These are phyloP conservation scores for Citrus hindsii DNA, from an alignment of 345 rosid genomes.

Conservation along the genomic window DNA sequence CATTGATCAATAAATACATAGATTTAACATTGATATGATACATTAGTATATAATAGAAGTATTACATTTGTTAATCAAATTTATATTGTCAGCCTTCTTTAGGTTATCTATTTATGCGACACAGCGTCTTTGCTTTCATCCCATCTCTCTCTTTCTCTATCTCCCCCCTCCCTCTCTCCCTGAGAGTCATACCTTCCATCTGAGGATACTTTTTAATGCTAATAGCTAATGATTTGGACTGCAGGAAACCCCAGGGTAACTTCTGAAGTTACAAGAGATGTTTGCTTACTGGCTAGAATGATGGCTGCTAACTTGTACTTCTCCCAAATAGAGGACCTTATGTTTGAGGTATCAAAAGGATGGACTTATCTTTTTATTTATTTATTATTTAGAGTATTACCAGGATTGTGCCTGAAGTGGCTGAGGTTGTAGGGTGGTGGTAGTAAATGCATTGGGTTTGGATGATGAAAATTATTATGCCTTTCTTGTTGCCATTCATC, in stretches of 20 bases:
- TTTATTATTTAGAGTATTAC: not conserved
- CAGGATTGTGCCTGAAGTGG: not conserved
- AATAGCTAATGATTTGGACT: slow-evolving; percentile 7
- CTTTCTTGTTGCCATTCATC: slow-evolving; percentile 3
- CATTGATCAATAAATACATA: too few relatives aligned
- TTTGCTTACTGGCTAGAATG: slow-evolving; percentile 95
- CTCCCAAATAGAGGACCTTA: slow-evolving; percentile 96
- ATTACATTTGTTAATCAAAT: not conserved
- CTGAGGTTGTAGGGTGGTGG: not conserved
- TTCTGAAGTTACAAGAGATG: slow-evolving; percentile 98
- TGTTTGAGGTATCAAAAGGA: slow-evolving; percentile 79
- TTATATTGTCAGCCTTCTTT: not conserved
- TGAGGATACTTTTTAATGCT: not conserved
- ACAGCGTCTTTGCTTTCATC: not conserved
- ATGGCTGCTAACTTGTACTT: slow-evolving; percentile 98
- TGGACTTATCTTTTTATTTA: not conserved
- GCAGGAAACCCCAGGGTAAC: slow-evolving; percentile 98
- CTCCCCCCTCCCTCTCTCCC: not conserved
- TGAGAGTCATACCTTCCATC: not conserved
- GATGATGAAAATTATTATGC: not conserved
- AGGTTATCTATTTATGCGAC: not conserved
- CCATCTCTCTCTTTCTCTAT: not conserved
- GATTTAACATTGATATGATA: too few relatives aligned
- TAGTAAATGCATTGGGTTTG: not conserved
- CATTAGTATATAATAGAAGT: too few relatives aligned